Conservation (phyloP, 805 yeast genomes). For the Kregervanrija delftensis region DNA sequence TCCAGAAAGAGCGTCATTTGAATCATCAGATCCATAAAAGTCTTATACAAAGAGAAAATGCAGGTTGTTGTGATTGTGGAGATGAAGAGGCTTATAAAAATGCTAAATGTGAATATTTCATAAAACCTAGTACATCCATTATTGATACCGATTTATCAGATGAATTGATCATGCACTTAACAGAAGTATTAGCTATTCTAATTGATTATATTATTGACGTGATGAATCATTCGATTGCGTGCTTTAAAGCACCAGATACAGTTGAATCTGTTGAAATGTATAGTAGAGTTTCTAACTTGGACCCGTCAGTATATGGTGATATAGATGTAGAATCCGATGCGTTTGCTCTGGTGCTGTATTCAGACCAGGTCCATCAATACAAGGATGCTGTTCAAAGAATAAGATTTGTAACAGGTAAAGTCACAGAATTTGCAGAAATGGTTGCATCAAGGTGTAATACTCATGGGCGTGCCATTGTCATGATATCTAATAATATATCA, state of each 20-base stretch:
- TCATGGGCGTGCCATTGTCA: slow-evolving; percentile 64
- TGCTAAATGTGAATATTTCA: slow-evolving; percentile 42
- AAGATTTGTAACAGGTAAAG: slow-evolving; percentile 55
- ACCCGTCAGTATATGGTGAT: slow-evolving; percentile 37
- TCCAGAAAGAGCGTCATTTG: slow-evolving; percentile 55
- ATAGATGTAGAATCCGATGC: slow-evolving; percentile 38
- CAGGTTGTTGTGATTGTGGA: slow-evolving; percentile 87
- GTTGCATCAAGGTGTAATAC: slow-evolving; percentile 55
- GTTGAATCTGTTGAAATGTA: slow-evolving; percentile 17
- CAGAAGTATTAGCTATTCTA: slow-evolving; percentile 36
- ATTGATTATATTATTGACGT: slow-evolving; percentile 61
- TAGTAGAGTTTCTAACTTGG: slow-evolving; percentile 21
- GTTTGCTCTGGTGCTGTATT: slow-evolving; percentile 59
- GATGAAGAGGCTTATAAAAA: slow-evolving; percentile 77
- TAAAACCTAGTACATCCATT: neutral
- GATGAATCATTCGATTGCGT: slow-evolving; percentile 41
- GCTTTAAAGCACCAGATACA: slow-evolving; percentile 22
- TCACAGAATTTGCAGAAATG: slow-evolving; percentile 62
- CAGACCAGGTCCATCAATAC: slow-evolving; percentile 72
- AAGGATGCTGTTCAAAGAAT: slow-evolving; percentile 67
- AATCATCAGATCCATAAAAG: slow-evolving; percentile 67
- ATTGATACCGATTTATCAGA: slow-evolving; percentile 30
- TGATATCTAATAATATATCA: slow-evolving; percentile 46
- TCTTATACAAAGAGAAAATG: slow-evolving; percentile 56
- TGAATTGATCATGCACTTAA: slow-evolving; percentile 29